Percentiles rank a stretch among this genome's conserved stretches.
Conservation (phyloP, 176 grass and related monocot species). For the Phoenix roebelenii region DNA sequence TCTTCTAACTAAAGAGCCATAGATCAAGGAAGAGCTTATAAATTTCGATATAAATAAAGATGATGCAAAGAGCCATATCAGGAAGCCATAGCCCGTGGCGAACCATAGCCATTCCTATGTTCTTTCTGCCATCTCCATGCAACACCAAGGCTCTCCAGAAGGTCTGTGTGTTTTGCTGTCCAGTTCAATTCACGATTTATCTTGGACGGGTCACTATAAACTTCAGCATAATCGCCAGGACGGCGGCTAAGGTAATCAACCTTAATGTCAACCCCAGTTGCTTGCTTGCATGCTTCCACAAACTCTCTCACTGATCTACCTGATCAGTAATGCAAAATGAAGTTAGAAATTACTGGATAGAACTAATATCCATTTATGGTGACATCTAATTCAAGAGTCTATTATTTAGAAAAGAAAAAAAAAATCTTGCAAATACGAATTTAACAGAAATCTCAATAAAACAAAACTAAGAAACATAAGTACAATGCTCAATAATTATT, state of each 20-base stretch:
- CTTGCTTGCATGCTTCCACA: constrained; percentile 83
- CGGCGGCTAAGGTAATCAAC: constrained; percentile 61
- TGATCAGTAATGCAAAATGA: background rate
- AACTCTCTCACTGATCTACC: constrained; percentile 92
- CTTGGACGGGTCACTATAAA: constrained; percentile 66
- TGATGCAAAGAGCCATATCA: constrained; percentile 17
- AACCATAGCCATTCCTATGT: constrained; percentile 50
- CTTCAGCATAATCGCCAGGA: constrained; percentile 79
- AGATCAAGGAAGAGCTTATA: too few species aligned
- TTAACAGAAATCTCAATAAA: background rate
- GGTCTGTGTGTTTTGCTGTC: constrained; percentile 61
- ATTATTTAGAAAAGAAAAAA: background rate
- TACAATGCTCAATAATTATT: too few species aligned
- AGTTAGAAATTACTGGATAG: background rate
- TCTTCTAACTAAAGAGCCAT: too few species aligned
- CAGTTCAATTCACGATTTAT: constrained; percentile 77
- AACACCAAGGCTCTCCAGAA: constrained; percentile 62
- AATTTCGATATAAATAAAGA: background rate
- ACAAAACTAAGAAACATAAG: too few species aligned
- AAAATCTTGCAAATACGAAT: too few species aligned
- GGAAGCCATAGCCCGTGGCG: constrained; percentile 38
- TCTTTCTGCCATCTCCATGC: constrained; percentile 79
- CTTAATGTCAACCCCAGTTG: constrained; percentile 69
- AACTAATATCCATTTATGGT: background rate
- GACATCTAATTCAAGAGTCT: background rate